These are phyloP conservation scores for Sarcocystis neurona DNA, from an alignment of 169 alveolate genomes.

Conservation along the genomic window DNA sequence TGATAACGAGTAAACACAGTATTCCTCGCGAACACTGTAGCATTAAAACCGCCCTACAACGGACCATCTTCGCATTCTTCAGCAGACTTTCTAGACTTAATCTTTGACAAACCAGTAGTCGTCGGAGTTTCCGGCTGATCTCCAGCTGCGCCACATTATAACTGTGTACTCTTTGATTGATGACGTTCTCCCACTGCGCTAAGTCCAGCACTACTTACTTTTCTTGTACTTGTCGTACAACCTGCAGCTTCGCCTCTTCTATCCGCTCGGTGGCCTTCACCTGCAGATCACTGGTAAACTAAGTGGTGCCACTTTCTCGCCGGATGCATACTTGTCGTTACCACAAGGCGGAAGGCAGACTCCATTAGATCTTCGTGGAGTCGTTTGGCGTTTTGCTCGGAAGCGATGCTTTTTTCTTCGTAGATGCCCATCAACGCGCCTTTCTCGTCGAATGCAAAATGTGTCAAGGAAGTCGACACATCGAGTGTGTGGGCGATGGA, in stretches of 20 bases:
- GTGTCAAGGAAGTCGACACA: too few relatives aligned
- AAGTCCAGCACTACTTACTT: background rate
- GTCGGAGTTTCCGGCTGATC: background rate
- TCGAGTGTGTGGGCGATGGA: too few relatives aligned
- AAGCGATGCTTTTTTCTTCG: too few relatives aligned
- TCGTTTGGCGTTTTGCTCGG: too few relatives aligned
- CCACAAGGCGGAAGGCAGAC: too few relatives aligned
- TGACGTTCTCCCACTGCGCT: background rate
- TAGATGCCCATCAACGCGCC: too few relatives aligned
- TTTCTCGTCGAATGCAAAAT: too few relatives aligned
- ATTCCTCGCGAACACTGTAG: background rate
- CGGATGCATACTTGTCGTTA: too few relatives aligned
- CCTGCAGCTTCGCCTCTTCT: background rate
- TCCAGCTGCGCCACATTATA: background rate
- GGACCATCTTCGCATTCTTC: background rate
- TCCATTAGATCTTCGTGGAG: too few relatives aligned
- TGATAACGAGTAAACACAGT: background rate
- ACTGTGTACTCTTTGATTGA: background rate
- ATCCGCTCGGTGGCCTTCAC: conserved; percentile 23
- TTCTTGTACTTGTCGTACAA: background rate
- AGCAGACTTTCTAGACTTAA: background rate
- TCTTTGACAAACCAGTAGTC: background rate
- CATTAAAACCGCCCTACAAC: background rate
- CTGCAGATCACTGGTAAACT: too few relatives aligned
- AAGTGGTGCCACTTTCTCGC: too few relatives aligned